Percentiles rank a stretch among this genome's conserved stretches.
Evolutionary conservation across 805 yeast species (phyloP).

Genomic region (Debaryomyces hansenii): DNA sequence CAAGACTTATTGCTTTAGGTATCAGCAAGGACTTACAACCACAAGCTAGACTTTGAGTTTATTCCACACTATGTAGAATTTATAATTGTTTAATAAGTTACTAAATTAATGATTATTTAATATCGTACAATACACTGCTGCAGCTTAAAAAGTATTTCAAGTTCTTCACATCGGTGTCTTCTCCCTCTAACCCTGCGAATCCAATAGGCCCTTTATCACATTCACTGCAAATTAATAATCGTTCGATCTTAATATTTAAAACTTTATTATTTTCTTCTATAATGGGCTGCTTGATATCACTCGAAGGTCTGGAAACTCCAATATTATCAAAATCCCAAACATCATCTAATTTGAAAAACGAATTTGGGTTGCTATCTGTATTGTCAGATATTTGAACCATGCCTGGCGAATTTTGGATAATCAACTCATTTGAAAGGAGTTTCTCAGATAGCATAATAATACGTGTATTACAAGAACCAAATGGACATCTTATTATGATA

Average conservation of each 20-base stretch:
- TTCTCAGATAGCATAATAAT: slow-evolving; percentile 7
- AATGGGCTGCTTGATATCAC: slow-evolving; percentile 23
- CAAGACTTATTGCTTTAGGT: slow-evolving; percentile 42
- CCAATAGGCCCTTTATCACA: slow-evolving; percentile 82
- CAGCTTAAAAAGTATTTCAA: slow-evolving; percentile 46
- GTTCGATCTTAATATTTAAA: slow-evolving; percentile 37
- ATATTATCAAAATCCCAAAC: slow-evolving; percentile 82
- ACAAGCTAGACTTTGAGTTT: slow-evolving; percentile 21
- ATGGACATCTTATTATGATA: slow-evolving; percentile 19
- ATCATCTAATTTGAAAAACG: slow-evolving; percentile 49
- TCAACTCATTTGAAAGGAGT: slow-evolving; percentile 4
- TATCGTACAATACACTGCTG: slow-evolving; percentile 45
- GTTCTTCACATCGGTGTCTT: slow-evolving; percentile 33
- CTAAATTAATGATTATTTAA: not conserved
- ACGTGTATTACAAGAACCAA: slow-evolving; percentile 18
- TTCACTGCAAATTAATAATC: slow-evolving; percentile 68
- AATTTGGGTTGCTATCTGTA: slow-evolving; percentile 3
- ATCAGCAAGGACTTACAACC: slow-evolving; percentile 33
- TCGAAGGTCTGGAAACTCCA: slow-evolving; percentile 60
- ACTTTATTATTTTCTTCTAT: slow-evolving; percentile 12
- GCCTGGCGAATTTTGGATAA: slow-evolving; percentile 26
- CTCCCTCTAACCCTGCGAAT: slow-evolving; percentile 48
- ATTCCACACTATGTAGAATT: not conserved
- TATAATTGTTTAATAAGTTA: not conserved
- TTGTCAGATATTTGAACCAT: slow-evolving; percentile 21